Evolutionary conservation across 306 rosid species (phyloP), one percentile per base, ranked within the genome.

Genomic region (Cucurbita maxima): DNA sequence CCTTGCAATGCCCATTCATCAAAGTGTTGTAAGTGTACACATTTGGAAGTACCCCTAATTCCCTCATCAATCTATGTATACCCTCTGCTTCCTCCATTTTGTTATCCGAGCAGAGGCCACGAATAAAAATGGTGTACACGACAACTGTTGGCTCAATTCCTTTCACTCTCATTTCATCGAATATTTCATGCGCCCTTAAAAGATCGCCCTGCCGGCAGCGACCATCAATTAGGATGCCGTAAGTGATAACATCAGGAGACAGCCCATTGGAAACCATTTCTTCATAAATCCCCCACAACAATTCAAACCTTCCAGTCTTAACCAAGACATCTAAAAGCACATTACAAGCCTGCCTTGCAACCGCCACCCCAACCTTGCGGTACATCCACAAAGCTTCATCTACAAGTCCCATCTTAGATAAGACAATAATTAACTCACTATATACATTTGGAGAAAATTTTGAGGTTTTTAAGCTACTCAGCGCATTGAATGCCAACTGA

Each of bases 1-100:
- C 57, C 80, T 84, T 87, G 82, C 81, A 77, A 72, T 92, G 86
- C 55, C 96, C 96, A 85, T 89, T 88, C 82, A 92, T 83, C 53
- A 89, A 76, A 60, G 87, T 84, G 75, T 82, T 79, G 76, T 84
- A 92, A 66, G 87, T 82, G 68, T 87, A 89, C 80, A 83, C 75
- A 80, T 89, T 87, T 0, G 94, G 96, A 0, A 61, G 43, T 58
- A 82, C 84, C 25, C 88, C 81, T 3, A 73, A 74, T 72, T 81
- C 83, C 78, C 52, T 72, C 96, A 89, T 92, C 37, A 16, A 19
- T 64, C 22, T 8, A 55, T 84, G 81, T 69, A 86, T 37, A 2
- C 74, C 77, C 73, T 84, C 85, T 0, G 94, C 94, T 59, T 92
- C 88, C 18, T 3, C 81, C 88, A 86, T 81, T 52, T 40, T 75